Base-by-base conservation (phyloP, 345 rosid species). In the Corchorus capsularis region DNA sequence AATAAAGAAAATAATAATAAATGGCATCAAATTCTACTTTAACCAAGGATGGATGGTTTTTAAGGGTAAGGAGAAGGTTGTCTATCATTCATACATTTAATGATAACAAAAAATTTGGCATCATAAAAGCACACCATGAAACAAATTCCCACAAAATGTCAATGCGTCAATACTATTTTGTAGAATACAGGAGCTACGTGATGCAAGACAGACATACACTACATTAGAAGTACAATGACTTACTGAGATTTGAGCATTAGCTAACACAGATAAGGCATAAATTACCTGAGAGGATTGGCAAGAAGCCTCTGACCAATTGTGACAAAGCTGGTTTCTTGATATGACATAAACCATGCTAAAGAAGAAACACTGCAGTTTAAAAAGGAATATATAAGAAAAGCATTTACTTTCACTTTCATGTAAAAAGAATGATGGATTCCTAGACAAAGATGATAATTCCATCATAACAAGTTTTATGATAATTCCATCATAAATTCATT, bases 281-380 rank as follows among this genome's bases (percentile, higher is more conserved):
- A 57, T 79, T 85, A 87, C 98, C 99, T 91, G 82, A 95, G 98
- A 80, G 98, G 98, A 77, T 93, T 90, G 78, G 96, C 92, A 81
- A 93, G 94, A 82, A 93, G 87, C 87, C 98, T 89, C 71, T 95
- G 99, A 81, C 98, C 97, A 75, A 93, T 95, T 63, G 99, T 95
- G 81, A 89, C 99, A 79, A 95, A 95, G 86, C 99, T 95, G 62
- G 96, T 86, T 80, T 95, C 99, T 73, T 95, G 99, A 85, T 95
- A 95, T 69, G 99, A 95, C 99, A 95, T 95, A 89, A 95, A 95
- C 97, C 99, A 93, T 50, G 98, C 99, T 79, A 95, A 85, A 86
- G 98, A 87, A 81, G 99, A 93, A 82, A 93, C 97, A 82, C 97
- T 95, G 96, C 89, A 89, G 75, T 79, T 63, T 45, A 22, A 67